Conservation (phyloP, 352 stramenopile genomes). For the Globisporangium barbulae region DNA sequence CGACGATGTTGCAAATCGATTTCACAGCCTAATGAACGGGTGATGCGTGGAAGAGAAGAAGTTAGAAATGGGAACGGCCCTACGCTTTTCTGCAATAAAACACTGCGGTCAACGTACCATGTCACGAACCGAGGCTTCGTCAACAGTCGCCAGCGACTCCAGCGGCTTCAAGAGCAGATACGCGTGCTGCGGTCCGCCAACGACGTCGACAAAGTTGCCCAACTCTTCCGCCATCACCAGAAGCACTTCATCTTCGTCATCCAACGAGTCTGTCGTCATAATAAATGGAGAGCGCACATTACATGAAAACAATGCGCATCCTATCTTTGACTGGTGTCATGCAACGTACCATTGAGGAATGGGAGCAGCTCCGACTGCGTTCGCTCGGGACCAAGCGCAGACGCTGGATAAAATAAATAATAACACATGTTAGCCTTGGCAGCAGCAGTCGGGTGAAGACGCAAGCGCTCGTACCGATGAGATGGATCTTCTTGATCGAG, state of each 20-base stretch:
- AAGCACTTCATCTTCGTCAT: conserved; percentile 98
- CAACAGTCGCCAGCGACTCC: conserved; percentile 91
- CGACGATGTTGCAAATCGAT: conserved; percentile 87
- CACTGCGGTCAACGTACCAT: conserved; percentile 38
- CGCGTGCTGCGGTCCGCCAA: conserved; percentile 88
- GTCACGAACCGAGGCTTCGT: conserved; percentile 94
- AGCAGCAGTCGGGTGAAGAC: neutral
- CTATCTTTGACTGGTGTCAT: neutral
- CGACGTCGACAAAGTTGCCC: conserved; percentile 85
- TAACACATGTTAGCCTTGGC: neutral
- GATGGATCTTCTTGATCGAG: conserved; percentile 87
- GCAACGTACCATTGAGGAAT: conserved; percentile 90
- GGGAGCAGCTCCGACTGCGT: conserved; percentile 96
- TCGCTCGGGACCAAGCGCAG: conserved; percentile 86
- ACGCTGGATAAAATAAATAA: conserved; percentile 37
- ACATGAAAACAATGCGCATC: neutral
- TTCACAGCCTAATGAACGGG: conserved; percentile 62
- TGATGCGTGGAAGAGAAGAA: neutral
- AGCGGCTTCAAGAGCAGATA: conserved; percentile 92
- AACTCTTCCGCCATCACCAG: conserved; percentile 93
- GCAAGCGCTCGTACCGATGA: conserved; percentile 63
- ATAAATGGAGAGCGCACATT: neutral
- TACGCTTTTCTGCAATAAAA: neutral
- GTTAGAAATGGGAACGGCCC: neutral
- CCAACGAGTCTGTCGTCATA: conserved; percentile 84